These are phyloP conservation scores for Aspergillus steynii DNA, from an alignment of 495 filamentous ascomycete genomes.

Conservation along the genomic window DNA sequence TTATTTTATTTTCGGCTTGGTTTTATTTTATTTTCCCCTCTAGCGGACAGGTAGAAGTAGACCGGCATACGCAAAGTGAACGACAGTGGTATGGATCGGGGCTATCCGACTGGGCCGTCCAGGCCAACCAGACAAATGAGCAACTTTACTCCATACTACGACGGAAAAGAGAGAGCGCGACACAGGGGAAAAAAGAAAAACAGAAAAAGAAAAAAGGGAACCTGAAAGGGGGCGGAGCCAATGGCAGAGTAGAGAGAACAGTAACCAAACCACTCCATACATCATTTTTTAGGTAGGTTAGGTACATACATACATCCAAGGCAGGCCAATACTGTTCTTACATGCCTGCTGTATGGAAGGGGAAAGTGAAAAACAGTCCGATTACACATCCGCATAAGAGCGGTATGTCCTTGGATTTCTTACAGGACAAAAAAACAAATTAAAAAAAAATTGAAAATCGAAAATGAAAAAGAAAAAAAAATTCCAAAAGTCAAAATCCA, in stretches of 20 bases:
- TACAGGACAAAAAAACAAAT: slow-evolving; percentile 4
- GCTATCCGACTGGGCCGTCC: slow-evolving; percentile 30
- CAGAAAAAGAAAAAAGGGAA: slow-evolving; percentile 21
- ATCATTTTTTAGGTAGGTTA: slow-evolving; percentile 1
- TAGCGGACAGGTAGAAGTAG: slow-evolving; percentile 16
- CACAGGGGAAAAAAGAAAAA: slow-evolving; percentile 10
- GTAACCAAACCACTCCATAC: slow-evolving; percentile 15
- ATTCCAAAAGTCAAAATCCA: not conserved
- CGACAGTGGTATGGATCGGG: slow-evolving; percentile 25
- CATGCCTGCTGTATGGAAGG: not conserved
- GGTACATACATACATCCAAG: not conserved
- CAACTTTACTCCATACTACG: slow-evolving; percentile 3
- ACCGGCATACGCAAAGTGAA: slow-evolving; percentile 14
- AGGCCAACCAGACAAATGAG: slow-evolving; percentile 11
- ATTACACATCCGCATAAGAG: slow-evolving; percentile 13
- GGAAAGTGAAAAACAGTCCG: slow-evolving; percentile 14
- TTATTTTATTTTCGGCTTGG: slow-evolving; percentile 6
- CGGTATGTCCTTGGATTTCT: slow-evolving; percentile 9
- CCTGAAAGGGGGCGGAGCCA: slow-evolving; percentile 35
- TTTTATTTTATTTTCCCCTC: slow-evolving; percentile 25
- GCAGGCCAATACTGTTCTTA: not conserved
- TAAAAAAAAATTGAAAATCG: not conserved
- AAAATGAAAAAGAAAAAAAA: slow-evolving; percentile 3
- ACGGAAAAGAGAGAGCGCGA: slow-evolving; percentile 16
- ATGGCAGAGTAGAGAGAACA: slow-evolving; percentile 21